Base-by-base conservation (phyloP, 768 basidiomycete genomes). In the Suillus occidentalis region DNA sequence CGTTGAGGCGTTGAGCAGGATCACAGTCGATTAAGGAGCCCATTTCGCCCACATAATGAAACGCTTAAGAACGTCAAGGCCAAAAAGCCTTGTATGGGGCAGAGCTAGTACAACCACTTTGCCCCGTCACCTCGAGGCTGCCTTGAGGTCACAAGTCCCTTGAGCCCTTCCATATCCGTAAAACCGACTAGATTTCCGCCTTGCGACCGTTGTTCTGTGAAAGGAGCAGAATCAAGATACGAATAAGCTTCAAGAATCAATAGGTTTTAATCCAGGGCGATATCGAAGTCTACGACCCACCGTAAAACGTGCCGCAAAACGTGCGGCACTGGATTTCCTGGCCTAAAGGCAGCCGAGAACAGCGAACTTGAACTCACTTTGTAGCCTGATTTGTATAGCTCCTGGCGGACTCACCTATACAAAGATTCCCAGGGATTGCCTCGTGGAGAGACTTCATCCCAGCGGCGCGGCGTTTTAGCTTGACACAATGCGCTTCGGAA, bases 101-200 rank as follows among this genome's bases (percentile, higher is more conserved):
- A 72, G 61, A 36, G 65, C 62, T 37, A 55, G 22, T 68, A 31
- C 64, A 69, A 70, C 71, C 79, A 72, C 75, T 74, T 77, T 69
- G 70, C 78, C 72, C 66, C 65, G 74, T 78, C 75, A 81, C 81
- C 71, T 76, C 77, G 78, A 79, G 81, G 70, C 67, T 59, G 65
- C 78, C 77, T 75, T 69, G 75, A 76, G 76, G 75, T 63, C 55
- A 56, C 73, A 72, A 66, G 63, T 71, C 63, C 70, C 70, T 67
- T n/a, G 14, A 22, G 63, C 34, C 62, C 63, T 50, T 16, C 71
- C 74, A 72, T 43, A 77, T 78, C 68, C 67, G 71, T 65, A 40
- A 6, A 22, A n/a, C 55, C 61, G 72, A 75, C 75, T 75, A 72
- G 72, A 68, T 71, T 43, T 43, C 58, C 58, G 40, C 58, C 12